Evolutionary conservation across 2,329 filamentous ascomycete genomes (phyloP).

Genomic region (Hypoxylon sp.): DNA sequence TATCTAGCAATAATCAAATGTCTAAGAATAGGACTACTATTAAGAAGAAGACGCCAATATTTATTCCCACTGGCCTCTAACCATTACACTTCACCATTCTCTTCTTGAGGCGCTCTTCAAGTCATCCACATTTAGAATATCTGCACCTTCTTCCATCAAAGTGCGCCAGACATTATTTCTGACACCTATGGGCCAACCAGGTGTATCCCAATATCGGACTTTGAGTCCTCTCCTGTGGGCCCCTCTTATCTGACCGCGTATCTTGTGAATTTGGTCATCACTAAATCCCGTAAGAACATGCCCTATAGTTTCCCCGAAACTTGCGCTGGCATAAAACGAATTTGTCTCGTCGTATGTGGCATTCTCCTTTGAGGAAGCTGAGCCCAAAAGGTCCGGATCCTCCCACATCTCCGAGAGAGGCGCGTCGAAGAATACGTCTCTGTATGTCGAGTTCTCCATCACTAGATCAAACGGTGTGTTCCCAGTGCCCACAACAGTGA

Average conservation of each 20-base stretch:
- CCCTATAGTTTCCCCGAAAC: conserved; percentile 64
- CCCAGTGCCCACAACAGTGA: conserved; percentile 78
- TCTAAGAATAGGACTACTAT: background rate
- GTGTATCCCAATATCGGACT: conserved; percentile 71
- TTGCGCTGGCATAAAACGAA: conserved; percentile 70
- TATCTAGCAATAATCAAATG: background rate
- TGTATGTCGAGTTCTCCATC: conserved; percentile 63
- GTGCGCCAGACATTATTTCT: conserved; percentile 69
- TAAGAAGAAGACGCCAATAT: background rate
- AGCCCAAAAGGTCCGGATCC: conserved; percentile 51
- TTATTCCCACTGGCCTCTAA: background rate
- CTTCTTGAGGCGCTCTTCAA: conserved; percentile 59
- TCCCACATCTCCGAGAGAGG: conserved; percentile 61
- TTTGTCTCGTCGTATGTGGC: conserved; percentile 61
- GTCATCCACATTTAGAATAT: conserved; percentile 73
- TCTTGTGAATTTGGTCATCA: conserved; percentile 55
- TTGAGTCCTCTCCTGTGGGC: conserved; percentile 65
- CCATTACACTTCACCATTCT: conserved; percentile 53
- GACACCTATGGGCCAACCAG: conserved; percentile 66
- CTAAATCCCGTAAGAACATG: conserved; percentile 59
- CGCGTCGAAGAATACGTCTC: conserved; percentile 76
- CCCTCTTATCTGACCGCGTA: conserved; percentile 59
- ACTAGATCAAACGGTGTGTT: conserved; percentile 70
- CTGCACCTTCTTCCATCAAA: conserved; percentile 67
- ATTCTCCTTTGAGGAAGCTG: conserved; percentile 16